Evolutionary conservation across 2,329 filamentous ascomycete genomes (phyloP), one percentile per base, ranked within the genome.

Genomic region (Fusarium proliferatum): DNA sequence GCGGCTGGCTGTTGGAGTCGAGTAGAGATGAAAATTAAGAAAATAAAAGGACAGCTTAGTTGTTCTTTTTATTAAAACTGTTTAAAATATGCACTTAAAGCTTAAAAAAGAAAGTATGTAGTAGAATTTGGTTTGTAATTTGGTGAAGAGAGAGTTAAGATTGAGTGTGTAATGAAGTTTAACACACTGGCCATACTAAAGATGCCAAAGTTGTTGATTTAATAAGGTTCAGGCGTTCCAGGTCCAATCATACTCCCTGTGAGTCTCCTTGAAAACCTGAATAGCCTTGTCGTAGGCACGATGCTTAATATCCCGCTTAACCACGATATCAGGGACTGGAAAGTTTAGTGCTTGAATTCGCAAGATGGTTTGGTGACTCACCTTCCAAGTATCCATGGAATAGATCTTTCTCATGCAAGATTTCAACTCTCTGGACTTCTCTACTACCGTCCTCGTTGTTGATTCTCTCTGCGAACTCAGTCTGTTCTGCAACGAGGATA

Each of bases 401-500:
- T 1, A 73, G 59, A 41, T 77, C 69, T 28, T 78, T 67, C 12
- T 76, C 73, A 39, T 77, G 52, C 45, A 75, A 59, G 3, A 71
- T 58, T 51, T 79, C 76, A 17, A 80, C 69, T 52, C 76, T 71
- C 23, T 34, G 26, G 12, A 5, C 17, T 61, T 55, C 38, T 26
- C 7, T 42, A 10, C 41, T 23, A 41, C 59, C 43, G 23, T 77
- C 71, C 39, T 81, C 75, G 39, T 59, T 52, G 56, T 79, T 80
- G 11, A 78, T 76, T 12, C 84, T 74, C 71, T 82, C 76, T 4
- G 81, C 78, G 69, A 86, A 84, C 4, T 63, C 69, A 41, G 81
- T 77, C 74, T 84, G 82, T 75, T 86, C 84, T 19, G 81, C 74
- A 3, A 82, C 71, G 12, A 86, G 71, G 41, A 86, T 85, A 63